phyloP scores from a whole-genome alignment of 2,329 filamentous ascomycete species.

The Colletotrichum tropicicola region DNA sequence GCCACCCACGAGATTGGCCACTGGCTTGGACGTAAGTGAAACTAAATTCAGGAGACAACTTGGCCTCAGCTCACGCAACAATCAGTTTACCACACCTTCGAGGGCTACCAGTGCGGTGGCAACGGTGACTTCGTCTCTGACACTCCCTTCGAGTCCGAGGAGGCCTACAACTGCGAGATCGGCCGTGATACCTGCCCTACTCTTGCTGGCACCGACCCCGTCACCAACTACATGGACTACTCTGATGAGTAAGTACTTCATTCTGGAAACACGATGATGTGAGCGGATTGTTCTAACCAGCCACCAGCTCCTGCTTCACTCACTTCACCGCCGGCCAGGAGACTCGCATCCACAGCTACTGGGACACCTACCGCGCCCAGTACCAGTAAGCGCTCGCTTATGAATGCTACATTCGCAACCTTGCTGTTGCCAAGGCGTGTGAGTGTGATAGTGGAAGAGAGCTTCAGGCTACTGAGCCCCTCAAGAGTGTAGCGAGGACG shows the following conservation, averaged over 20 bases:
- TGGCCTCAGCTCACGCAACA: neutral
- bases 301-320: constrained; percentile 49
- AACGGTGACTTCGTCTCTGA: constrained; percentile 50
- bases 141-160: constrained; percentile 47
- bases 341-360: constrained; percentile 43
- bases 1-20: constrained; percentile 56
- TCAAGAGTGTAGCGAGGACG: neutral
- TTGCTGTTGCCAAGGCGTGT: too few species aligned
- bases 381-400: constrained; percentile 17
- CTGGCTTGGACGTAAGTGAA: constrained; percentile 50
- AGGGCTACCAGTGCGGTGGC: constrained; percentile 47
- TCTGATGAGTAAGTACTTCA: constrained; percentile 47
- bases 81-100: constrained; percentile 55
- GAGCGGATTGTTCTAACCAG: neutral
- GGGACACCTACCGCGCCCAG: constrained; percentile 37
- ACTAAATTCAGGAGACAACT: too few species aligned
- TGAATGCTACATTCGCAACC: too few species aligned
- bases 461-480: too few species aligned
- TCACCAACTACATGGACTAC: constrained; percentile 52
- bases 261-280: neutral
- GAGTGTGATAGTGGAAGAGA: too few species aligned
- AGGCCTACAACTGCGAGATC: constrained; percentile 44
- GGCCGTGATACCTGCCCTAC: constrained; percentile 46
- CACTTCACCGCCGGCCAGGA: constrained; percentile 54
- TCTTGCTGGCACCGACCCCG: constrained; percentile 42